Evolutionary conservation across 2,329 filamentous ascomycete genomes (phyloP).

Genomic region (Apiospora hydei): DNA sequence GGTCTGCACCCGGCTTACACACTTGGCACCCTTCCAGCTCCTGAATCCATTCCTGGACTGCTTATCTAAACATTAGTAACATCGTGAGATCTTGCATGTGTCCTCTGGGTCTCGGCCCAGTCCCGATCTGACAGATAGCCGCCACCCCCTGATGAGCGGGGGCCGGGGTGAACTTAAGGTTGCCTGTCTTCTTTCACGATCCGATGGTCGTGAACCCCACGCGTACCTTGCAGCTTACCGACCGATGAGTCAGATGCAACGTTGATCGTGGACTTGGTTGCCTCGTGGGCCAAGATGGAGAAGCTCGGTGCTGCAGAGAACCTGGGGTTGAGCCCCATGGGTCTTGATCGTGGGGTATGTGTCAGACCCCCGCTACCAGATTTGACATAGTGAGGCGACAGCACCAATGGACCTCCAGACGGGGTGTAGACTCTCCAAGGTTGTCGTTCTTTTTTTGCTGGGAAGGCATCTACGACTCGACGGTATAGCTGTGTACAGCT

Average conservation of each 20-base stretch:
- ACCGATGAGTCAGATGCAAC: neutral
- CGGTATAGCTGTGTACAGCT: neutral
- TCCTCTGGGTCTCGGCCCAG: neutral
- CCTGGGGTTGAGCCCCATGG: neutral
- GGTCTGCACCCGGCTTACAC: neutral
- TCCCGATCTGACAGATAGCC: neutral
- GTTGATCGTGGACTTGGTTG: conserved; percentile 11
- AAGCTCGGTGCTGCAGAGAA: neutral
- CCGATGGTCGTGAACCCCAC: neutral
- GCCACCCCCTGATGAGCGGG: neutral
- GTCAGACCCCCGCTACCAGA: neutral
- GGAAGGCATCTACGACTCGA: neutral
- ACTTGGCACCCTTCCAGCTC: neutral
- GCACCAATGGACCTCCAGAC: neutral
- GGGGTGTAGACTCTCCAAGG: neutral
- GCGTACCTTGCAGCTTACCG: neutral
- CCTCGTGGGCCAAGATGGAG: neutral
- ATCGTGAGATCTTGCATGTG: conserved; percentile 10
- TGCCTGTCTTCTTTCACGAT: neutral
- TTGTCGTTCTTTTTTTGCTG: neutral
- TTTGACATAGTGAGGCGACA: neutral
- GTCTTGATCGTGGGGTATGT: conserved; percentile 1
- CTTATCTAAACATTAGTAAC: neutral
- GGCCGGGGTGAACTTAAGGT: neutral
- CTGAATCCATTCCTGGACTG: neutral